A percentile compares a stretch with the other conserved stretches of the same genome.
Conservation (phyloP, 225 moss, liverwort and hornwort genomes). For the Physcomitrium patens region DNA sequence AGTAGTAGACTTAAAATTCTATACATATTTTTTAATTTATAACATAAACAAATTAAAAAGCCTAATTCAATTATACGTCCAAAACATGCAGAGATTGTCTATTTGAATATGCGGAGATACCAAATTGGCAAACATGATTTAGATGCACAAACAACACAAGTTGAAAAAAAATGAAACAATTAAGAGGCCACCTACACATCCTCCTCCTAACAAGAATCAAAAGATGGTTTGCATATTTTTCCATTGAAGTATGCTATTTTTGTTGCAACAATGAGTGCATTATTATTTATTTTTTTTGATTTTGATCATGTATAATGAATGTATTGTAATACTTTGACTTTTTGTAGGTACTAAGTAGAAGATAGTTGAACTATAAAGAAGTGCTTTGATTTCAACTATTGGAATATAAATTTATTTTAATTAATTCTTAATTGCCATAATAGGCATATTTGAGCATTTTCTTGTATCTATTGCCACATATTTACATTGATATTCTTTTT, state of each 20-base stretch:
- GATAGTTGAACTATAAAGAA: too few species aligned
- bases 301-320: too few species aligned
- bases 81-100: slow-evolving; percentile 19
- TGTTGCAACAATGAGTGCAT: not conserved
- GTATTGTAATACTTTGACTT: not conserved
- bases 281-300: not conserved
- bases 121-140: slow-evolving; percentile 15
- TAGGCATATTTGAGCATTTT: not conserved
- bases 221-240: slow-evolving; percentile 35
- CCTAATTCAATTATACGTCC: too few species aligned
- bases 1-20: too few species aligned
- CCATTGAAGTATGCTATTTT: not conserved
- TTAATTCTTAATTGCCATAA: not conserved
- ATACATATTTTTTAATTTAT: too few species aligned
- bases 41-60: too few species aligned
- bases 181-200: slow-evolving; percentile 14
- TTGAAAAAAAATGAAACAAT: slow-evolving; percentile 20
- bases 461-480: slow-evolving; percentile 5
- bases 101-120: not conserved
- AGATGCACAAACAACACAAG: slow-evolving; percentile 11
- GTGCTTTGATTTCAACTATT: too few species aligned
- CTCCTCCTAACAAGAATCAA: slow-evolving; percentile 49
- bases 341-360: too few species aligned
- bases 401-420: not conserved
- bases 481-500: not conserved